A percentile compares a stretch with the other conserved stretches of the same genome.
Conservation (phyloP, 2,329 filamentous ascomycete species). For the Sporothrix pseudoabietina region DNA sequence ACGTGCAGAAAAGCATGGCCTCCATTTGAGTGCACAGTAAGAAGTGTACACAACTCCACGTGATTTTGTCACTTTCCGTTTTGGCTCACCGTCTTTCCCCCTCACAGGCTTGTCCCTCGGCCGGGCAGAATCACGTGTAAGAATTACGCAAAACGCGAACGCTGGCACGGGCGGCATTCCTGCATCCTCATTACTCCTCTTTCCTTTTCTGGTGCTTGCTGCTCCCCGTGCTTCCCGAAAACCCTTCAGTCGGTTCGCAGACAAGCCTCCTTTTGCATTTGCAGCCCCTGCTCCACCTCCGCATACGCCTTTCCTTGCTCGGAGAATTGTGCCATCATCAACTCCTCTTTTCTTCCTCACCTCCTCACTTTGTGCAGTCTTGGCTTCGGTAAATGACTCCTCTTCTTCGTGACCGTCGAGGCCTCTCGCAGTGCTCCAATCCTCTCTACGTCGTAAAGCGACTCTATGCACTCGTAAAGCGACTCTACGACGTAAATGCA, state of each 20-base stretch:
- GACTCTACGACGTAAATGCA: neutral
- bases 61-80: slow-evolving; percentile 4
- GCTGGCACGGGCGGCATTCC: neutral
- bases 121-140: slow-evolving; percentile 24
- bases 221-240: neutral
- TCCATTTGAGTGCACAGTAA: no score
- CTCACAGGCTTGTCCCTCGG: slow-evolving; percentile 20
- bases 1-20: neutral
- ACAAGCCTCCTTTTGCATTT: neutral
- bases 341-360: neutral
- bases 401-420: neutral
- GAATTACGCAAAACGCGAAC: neutral
- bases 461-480: no score
- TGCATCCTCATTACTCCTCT: neutral
- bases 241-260: neutral
- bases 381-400: neutral
- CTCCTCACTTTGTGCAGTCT: neutral
- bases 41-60: neutral
- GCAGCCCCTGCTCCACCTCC: neutral
- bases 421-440: neutral
- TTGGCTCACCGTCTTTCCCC: neutral
- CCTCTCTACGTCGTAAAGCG: neutral
- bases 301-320: neutral
- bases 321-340: neutral
- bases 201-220: neutral